Evolutionary conservation across 2,329 filamentous ascomycete species (phyloP).

Genomic region (Aspergillus bombycis): DNA sequence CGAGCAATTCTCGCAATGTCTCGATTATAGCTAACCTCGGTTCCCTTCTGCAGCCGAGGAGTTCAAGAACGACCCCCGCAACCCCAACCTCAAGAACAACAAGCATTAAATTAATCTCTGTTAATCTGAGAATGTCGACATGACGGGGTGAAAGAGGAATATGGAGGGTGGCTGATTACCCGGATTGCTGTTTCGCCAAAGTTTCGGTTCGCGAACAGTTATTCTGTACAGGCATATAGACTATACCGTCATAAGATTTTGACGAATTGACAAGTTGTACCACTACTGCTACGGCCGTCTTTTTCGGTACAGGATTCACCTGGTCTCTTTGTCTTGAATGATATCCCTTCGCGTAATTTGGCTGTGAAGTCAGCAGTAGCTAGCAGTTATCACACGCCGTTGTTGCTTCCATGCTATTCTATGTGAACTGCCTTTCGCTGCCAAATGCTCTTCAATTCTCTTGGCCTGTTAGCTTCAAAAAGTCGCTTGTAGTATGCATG

Average conservation of each 20-base stretch:
- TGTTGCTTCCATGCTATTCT: not conserved
- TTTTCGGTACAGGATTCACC: not conserved
- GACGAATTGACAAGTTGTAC: conserved; percentile 45
- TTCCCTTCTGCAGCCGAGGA: conserved; percentile 69
- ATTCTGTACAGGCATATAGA: conserved; percentile 47
- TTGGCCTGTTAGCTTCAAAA: not conserved
- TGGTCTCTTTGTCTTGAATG: not conserved
- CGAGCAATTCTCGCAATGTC: not conserved
- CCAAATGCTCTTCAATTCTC: not conserved
- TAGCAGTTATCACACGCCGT: not conserved
- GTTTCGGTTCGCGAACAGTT: conserved; percentile 33
- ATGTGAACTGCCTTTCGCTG: not conserved
- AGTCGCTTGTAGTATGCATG: not conserved
- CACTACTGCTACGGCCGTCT: conserved; percentile 26
- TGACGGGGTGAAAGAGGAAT: conserved; percentile 20
- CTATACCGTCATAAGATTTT: conserved; percentile 35
- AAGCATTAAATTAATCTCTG: conserved; percentile 39
- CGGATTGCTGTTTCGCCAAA: conserved; percentile 27
- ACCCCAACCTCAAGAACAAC: conserved; percentile 52
- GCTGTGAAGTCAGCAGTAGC: not conserved
- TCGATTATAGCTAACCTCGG: conserved; percentile 25
- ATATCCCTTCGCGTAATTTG: not conserved
- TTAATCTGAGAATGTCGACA: conserved; percentile 22
- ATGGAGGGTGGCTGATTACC: conserved; percentile 22
- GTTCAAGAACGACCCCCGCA: conserved; percentile 96